A percentile compares a stretch with the other conserved stretches of the same genome.
Conservation (phyloP, 768 basidiomycete species). For the Suillus placidus region DNA sequence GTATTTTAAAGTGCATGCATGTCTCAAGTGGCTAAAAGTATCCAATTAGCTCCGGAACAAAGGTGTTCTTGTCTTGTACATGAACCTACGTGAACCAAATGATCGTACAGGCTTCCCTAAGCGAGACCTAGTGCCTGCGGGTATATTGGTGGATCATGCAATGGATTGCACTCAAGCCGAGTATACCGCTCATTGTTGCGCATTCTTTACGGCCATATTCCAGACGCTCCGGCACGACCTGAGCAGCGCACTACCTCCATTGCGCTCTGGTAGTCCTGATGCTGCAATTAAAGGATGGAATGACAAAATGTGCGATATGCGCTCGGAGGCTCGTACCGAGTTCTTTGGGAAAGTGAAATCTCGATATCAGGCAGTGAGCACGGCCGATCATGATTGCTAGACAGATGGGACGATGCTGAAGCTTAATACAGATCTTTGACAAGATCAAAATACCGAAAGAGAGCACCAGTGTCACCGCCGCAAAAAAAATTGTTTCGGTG, state of each 20-base stretch:
- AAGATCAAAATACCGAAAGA: background rate
- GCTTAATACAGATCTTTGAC: background rate
- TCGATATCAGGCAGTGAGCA: background rate
- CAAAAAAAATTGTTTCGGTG: too few species aligned
- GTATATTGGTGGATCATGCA: constrained; percentile 14
- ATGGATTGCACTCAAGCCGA: background rate
- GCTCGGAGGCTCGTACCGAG: background rate
- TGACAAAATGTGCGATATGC: constrained; percentile 4
- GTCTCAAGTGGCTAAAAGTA: background rate
- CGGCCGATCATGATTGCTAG: background rate
- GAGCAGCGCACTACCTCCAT: too few species aligned
- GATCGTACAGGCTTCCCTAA: constrained; percentile 16
- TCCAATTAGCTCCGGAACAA: constrained; percentile 13
- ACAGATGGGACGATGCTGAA: background rate
- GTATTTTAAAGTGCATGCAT: background rate
- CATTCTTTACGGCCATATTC: constrained; percentile 22
- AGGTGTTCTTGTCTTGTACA: constrained; percentile 19
- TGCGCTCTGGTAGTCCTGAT: too few species aligned
- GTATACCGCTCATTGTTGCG: constrained; percentile 14
- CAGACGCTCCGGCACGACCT: background rate
- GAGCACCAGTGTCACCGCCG: too few species aligned
- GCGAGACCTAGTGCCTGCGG: constrained; percentile 17
- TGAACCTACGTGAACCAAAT: constrained; percentile 11
- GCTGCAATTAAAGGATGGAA: background rate
- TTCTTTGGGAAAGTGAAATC: constrained; percentile 1